These are phyloP conservation scores for Pseudozyma pruni DNA, from an alignment of 1,284 basidiomycete species.

Conservation along the genomic window DNA sequence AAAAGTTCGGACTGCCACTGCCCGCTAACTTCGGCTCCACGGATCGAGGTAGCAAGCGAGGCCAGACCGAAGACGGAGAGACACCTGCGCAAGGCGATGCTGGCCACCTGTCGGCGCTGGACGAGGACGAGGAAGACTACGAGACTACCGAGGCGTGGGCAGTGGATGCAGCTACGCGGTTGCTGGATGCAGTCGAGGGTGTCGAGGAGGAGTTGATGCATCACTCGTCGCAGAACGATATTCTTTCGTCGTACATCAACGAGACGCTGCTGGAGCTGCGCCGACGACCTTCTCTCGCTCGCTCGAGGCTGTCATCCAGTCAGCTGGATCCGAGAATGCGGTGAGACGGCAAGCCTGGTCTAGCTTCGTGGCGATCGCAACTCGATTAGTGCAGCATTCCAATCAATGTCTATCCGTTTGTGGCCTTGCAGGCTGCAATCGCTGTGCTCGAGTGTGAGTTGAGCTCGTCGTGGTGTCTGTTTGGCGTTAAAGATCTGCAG, in stretches of 20 bases:
- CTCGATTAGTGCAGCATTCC: too few relatives aligned
- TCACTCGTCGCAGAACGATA: constrained; percentile 59
- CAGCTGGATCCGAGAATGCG: constrained; percentile 15
- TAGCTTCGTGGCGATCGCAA: too few relatives aligned
- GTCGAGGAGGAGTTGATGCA: constrained; percentile 57
- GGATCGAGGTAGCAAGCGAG: constrained; percentile 14
- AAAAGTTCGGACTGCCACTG: constrained; percentile 60
- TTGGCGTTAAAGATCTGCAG: too few relatives aligned
- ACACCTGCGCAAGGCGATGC: constrained; percentile 5
- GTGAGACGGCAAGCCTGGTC: too few relatives aligned
- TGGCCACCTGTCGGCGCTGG: not conserved
- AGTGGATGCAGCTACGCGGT: constrained; percentile 45
- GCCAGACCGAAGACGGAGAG: not conserved
- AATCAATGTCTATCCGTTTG: too few relatives aligned
- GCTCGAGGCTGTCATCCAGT: not conserved
- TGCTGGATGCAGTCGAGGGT: constrained; percentile 56
- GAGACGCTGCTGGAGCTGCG: constrained; percentile 59
- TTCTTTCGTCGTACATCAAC: constrained; percentile 60
- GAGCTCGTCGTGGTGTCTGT: too few relatives aligned
- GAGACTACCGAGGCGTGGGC: constrained; percentile 41
- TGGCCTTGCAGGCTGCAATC: too few relatives aligned
- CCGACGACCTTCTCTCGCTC: constrained; percentile 12
- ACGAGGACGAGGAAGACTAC: constrained; percentile 19
- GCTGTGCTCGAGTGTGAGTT: too few relatives aligned
- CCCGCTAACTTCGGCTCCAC: constrained; percentile 44